Conservation (phyloP, 169 alveolate species). For the Eimeria maxima region DNA sequence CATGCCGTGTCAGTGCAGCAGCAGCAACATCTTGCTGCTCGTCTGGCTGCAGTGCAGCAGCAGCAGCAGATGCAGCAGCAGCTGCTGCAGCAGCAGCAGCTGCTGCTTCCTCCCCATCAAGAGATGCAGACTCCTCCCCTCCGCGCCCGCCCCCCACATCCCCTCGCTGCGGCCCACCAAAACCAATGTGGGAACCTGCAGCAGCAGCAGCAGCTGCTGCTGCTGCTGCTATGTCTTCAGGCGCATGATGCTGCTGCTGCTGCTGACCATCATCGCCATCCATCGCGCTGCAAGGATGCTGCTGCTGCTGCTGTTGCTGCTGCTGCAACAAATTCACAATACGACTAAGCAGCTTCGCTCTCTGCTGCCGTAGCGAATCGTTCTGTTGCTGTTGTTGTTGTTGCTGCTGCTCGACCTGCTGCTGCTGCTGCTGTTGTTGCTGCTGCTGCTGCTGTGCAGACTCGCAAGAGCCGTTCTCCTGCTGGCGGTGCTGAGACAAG, state of each 20-base stretch:
- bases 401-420: slow-evolving; percentile 37
- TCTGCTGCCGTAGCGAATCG: slow-evolving; percentile 60
- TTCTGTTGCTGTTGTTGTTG: slow-evolving; percentile 44
- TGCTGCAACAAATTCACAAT: slow-evolving; percentile 40
- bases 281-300: slow-evolving; percentile 1
- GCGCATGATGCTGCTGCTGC: slow-evolving; percentile 56
- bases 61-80: neutral
- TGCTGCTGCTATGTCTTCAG: neutral
- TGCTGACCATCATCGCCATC: slow-evolving; percentile 7
- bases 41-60: slow-evolving; percentile 35
- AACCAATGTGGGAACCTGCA: neutral
- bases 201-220: slow-evolving; percentile 34
- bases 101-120: slow-evolving; percentile 44
- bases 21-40: slow-evolving; percentile 59
- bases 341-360: slow-evolving; percentile 56
- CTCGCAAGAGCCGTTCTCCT: neutral
- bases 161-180: neutral
- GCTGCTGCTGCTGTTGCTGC: slow-evolving; percentile 61
- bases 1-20: slow-evolving; percentile 28
- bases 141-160: neutral
- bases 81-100: slow-evolving; percentile 42
- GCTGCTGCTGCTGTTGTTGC: slow-evolving; percentile 65
- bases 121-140: neutral
- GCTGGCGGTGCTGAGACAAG: slow-evolving; percentile 62
- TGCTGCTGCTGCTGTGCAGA: slow-evolving; percentile 57